These are phyloP conservation scores for Trichoderma hamatum DNA, from an alignment of 2,329 filamentous ascomycete genomes.

Conservation along the genomic window DNA sequence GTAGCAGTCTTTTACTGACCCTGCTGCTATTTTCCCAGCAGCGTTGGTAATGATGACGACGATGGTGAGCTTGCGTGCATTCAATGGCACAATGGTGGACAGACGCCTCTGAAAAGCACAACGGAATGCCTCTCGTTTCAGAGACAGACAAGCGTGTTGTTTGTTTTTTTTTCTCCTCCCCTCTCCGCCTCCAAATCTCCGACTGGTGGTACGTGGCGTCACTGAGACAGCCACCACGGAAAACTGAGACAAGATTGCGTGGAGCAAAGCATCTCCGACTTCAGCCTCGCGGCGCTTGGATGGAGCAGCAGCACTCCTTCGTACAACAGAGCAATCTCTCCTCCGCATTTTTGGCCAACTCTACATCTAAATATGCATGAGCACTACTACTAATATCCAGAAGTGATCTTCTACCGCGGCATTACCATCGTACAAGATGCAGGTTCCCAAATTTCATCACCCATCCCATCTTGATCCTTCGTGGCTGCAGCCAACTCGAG, in stretches of 20 bases:
- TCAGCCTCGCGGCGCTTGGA: neutral
- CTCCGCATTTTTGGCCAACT: neutral
- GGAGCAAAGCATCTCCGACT: neutral
- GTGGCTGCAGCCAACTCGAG: constrained; percentile 1
- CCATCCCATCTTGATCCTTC: too few species aligned
- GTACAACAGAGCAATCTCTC: neutral
- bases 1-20: neutral
- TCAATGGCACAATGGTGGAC: neutral
- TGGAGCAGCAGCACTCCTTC: neutral
- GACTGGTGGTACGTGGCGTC: neutral
- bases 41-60: neutral
- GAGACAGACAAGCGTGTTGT: neutral
- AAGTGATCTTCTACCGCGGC: neutral
- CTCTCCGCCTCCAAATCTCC: neutral
- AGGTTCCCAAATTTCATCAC: neutral
- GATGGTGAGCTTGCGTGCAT: neutral
- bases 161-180: neutral
- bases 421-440: constrained; percentile 2
- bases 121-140: neutral
- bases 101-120: neutral
- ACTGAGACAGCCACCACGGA: neutral
- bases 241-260: neutral
- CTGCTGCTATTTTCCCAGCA: neutral
- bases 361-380: too few species aligned
- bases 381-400: neutral